These are phyloP conservation scores for Fusarium bactridioides DNA, from an alignment of 2,329 filamentous ascomycete species.

Conservation along the genomic window DNA sequence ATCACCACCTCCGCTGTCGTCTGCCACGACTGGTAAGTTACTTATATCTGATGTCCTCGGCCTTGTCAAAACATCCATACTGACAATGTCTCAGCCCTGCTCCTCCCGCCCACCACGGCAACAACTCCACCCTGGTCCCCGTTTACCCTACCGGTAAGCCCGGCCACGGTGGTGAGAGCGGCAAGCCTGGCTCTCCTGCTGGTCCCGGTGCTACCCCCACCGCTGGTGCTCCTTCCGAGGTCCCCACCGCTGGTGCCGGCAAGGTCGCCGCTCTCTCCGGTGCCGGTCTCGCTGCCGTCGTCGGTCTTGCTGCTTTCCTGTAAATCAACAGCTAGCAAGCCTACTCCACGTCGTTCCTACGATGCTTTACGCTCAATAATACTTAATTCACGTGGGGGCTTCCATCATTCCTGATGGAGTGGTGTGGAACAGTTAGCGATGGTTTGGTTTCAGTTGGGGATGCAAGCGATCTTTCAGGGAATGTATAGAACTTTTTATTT, in stretches of 20 bases:
- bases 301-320: conserved; percentile 67
- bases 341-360: conserved; percentile 50
- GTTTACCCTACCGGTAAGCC: conserved; percentile 30
- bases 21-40: conserved; percentile 62
- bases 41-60: not conserved
- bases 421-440: conserved; percentile 43
- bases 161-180: conserved; percentile 14
- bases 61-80: conserved; percentile 8
- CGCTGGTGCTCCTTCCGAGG: conserved; percentile 44
- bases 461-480: conserved; percentile 39
- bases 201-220: conserved; percentile 42
- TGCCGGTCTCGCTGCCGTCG: conserved; percentile 66
- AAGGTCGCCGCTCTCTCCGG: conserved; percentile 65
- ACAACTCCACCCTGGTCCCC: conserved; percentile 47
- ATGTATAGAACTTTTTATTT: conserved; percentile 48
- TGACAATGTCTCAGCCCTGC: conserved; percentile 34
- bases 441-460: conserved; percentile 39
- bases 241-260: conserved; percentile 64
- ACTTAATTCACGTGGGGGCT: conserved; percentile 49
- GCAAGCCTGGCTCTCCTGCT: not conserved
- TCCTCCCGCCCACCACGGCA: conserved; percentile 42
- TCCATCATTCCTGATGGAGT: conserved; percentile 48
- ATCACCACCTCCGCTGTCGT: conserved; percentile 59
- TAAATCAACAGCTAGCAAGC: conserved; percentile 56
- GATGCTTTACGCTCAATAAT: conserved; percentile 54